Base-by-base conservation (phyloP, 1,139 yeast species). In the Yamadazyma sp. region DNA sequence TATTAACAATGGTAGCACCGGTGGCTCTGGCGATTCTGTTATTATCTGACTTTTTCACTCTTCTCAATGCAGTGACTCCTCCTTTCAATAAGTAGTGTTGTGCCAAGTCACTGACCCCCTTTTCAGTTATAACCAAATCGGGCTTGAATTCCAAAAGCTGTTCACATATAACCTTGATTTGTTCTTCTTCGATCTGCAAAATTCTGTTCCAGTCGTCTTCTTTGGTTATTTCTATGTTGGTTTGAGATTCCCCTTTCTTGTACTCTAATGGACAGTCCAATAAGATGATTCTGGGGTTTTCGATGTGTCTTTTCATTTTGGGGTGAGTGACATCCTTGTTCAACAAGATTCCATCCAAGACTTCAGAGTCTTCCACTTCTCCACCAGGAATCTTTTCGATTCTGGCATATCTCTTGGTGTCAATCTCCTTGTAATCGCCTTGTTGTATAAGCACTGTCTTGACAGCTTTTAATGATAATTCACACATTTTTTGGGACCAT, bases 321-420 rank as follows among this genome's bases (percentile, higher is more conserved):
- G 99, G 98, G 64, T 94, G 99, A 20, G 95, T 91, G 41, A 94
- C 95, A 61, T 94, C 99, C 66, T 94, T 94, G 70, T 94, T 94
- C 55, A 94, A 76, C 69, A 92, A 73, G 41, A 92, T 87, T 47
- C 99, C 99, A 57, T 87, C 94, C 58, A 92, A 73, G 15, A 92
- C 96, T 47, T 75, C 75, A 38, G 91, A 82, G 53, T 91, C 96
- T 51, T 87, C 83, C 48, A 92, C 89, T 58, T 92, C 98, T 37
- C 97, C 98, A 57, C 98, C 98, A 30, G 98, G 96, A 46, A 94
- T 84, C 69, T 92, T 92, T 64, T 94, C 98, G 46, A 94, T 79
- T 53, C 97, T 80, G 25, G 85, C 95, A 59, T 89, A 92, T 64
- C 98, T 77, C 73, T 94, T 94, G 58, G 83, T 81, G 61, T 92